Evolutionary conservation across 345 rosid genomes (phyloP), one percentile per base, ranked within the genome.

Genomic region (Salix dunnii): DNA sequence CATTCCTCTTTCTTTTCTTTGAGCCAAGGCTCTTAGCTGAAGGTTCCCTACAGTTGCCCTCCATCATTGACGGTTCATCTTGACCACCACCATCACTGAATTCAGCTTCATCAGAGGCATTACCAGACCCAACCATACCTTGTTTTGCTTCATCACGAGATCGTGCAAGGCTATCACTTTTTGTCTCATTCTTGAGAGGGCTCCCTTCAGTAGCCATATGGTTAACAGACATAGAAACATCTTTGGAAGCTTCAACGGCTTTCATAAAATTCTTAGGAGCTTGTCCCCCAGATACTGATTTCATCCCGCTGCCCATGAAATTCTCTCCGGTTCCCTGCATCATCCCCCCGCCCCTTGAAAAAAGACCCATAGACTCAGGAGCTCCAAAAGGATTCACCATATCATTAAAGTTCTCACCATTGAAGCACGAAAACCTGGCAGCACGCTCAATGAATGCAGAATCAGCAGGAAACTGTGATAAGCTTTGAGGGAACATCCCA

Each of bases 371-470:
- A 0, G 95, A 60, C 60, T 91, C 97, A 31, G 89, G 85, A 72
- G 85, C 67, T 77, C 87, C 87, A 72, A 89, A 88, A 78, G 94
- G 85, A 72, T 82, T 89, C 84, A 87, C 81, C 89, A 88, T 83
- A 74, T 89, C 96, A 82, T 88, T 83, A 74, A 92, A 88, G 82
- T 84, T 90, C 38, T 97, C 97, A 77, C 91, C 90, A 67, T 79
- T 86, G 74, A 96, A 93, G 67, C 90, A 87, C 0, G 99, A 96
- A 84, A 91, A 90, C 87, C 92, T 84, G n/a, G 98, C 98, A 0
- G 99, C 97, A 69, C 98, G 96, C 89, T 96, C 98, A 71, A 91
- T 93, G 81, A 96, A 93, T 0, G 90, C 97, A 13, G 97, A 87
- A 86, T 93, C 97, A 75, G 97, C 85, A 35, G 97, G 97, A 72